Conservation (phyloP, 345 rosid species). For the Boechera stricta region DNA sequence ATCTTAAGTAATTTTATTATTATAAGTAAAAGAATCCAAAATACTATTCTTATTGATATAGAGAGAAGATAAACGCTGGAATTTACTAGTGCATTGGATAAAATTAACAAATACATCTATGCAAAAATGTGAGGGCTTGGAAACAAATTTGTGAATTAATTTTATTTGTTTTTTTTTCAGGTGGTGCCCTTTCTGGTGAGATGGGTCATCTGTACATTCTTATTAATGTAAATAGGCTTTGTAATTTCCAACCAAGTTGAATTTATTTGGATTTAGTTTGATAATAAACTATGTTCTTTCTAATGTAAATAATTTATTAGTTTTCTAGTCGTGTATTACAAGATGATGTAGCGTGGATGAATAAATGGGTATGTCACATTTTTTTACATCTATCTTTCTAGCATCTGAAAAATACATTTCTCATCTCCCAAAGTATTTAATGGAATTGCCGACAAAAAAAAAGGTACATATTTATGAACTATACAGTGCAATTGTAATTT, state of each 20-base stretch:
- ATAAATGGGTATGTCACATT: slow-evolving; percentile 19
- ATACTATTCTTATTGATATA: not conserved
- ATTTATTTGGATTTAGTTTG: slow-evolving; percentile 24
- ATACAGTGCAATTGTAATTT: too few relatives aligned
- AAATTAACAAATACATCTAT: not conserved
- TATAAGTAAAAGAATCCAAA: not conserved
- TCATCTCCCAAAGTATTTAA: not conserved
- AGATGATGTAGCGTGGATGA: slow-evolving; percentile 16
- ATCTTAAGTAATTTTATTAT: not conserved
- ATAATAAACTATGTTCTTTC: slow-evolving; percentile 7
- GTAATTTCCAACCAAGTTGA: slow-evolving; percentile 24
- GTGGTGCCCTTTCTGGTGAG: slow-evolving; percentile 99
- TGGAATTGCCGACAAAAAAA: not conserved
- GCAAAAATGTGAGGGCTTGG: not conserved
- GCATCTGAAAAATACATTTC: not conserved
- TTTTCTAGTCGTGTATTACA: slow-evolving; percentile 15
- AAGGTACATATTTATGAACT: not conserved
- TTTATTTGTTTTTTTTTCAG: slow-evolving; percentile 46
- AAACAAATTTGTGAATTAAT: not conserved
- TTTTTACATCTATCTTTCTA: not conserved
- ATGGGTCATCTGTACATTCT: slow-evolving; percentile 32
- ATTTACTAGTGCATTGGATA: not conserved
- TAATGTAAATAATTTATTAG: slow-evolving; percentile 38
- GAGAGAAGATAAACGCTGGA: not conserved
- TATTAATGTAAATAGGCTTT: slow-evolving; percentile 35